Evolutionary conservation across 2,329 filamentous ascomycete genomes (phyloP), one percentile per base, ranked within the genome.

Genomic region (Botrytis paeoniae): DNA sequence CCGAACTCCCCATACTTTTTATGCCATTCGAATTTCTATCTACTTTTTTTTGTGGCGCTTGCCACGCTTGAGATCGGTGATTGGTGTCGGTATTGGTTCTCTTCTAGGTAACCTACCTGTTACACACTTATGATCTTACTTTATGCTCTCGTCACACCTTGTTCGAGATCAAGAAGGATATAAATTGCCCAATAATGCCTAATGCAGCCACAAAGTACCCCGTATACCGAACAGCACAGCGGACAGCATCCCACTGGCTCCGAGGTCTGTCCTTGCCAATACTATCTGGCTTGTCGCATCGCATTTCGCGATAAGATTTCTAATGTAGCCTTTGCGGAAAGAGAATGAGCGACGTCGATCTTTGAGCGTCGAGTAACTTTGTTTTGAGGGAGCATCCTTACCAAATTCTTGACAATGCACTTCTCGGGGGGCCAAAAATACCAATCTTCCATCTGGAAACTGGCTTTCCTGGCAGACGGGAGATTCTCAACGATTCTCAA

Each of bases 121-220:
- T 48, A 62, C 51, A 48, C 51, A n/a, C 20, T 51, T 29, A 37
- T 10, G 20, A 39, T 62, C 43, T 63, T 41, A 66, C 45, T 51
- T 66, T 43, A 41, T 39, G 35, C 37, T 71, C 60, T 71, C 41
- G 69, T 71, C 69, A 71, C 69, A 71, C 69, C 60, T 39, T 71
- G 22, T 64, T 57, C 43, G 20, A 37, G 61, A 29, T 63, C 43
- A 43, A 35, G 51, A 63, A n/a, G 69, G 60, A 37, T 29, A 39
- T 41, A 62, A 51, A 66, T 71, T 71, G 69, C 69, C 69, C 69
- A 71, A 64, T 71, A 45, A 71, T 71, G 69, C 69, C 69, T 71
- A 43, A 71, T 71, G 57, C 69, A 71, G 69, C 60, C 69, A 71
- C 69, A 60, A 29, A 54, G 43, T 51, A 37, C n/a, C 18, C 51